phyloP scores from a whole-genome alignment of 2,329 filamentous ascomycete species.

The Colletotrichum liaoningense region DNA sequence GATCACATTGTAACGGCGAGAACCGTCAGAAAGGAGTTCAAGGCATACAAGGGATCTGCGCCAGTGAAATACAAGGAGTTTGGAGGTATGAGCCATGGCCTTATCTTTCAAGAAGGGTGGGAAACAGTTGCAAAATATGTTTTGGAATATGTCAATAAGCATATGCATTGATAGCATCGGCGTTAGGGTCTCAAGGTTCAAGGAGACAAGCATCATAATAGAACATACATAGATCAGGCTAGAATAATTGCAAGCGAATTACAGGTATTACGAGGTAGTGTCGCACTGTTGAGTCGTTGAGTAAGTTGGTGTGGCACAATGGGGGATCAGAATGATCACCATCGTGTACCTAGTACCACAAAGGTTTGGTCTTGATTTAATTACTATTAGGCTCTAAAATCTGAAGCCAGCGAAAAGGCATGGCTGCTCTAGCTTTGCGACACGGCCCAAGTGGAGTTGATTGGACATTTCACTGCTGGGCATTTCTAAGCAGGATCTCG shows the following conservation, averaged over 20 bases:
- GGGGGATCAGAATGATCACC: too few relatives aligned
- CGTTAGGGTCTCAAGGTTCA: background rate
- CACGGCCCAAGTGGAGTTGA: background rate
- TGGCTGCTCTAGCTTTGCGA: too few relatives aligned
- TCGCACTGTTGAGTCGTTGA: too few relatives aligned
- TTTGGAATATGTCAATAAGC: slow-evolving; percentile 18
- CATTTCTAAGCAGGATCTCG: slow-evolving; percentile 30
- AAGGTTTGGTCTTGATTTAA: too few relatives aligned
- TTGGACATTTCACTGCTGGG: background rate
- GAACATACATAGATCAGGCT: background rate
- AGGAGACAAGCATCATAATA: background rate
- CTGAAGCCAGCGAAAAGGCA: too few relatives aligned
- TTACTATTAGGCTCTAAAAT: too few relatives aligned
- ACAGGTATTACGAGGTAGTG: too few relatives aligned
- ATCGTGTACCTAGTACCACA: too few relatives aligned
- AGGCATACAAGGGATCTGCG: slow-evolving; percentile 34
- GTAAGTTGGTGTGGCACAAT: too few relatives aligned
- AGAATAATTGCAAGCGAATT: background rate
- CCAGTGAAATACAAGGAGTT: slow-evolving; percentile 38
- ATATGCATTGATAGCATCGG: background rate
- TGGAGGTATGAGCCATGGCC: slow-evolving; percentile 36
- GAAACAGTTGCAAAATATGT: slow-evolving; percentile 31
- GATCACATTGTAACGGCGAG: slow-evolving; percentile 38
- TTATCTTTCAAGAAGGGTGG: slow-evolving; percentile 39
- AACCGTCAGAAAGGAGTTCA: slow-evolving; percentile 36